Conservation (phyloP, 2,329 filamentous ascomycete genomes). For the Colletotrichum endophyticum region DNA sequence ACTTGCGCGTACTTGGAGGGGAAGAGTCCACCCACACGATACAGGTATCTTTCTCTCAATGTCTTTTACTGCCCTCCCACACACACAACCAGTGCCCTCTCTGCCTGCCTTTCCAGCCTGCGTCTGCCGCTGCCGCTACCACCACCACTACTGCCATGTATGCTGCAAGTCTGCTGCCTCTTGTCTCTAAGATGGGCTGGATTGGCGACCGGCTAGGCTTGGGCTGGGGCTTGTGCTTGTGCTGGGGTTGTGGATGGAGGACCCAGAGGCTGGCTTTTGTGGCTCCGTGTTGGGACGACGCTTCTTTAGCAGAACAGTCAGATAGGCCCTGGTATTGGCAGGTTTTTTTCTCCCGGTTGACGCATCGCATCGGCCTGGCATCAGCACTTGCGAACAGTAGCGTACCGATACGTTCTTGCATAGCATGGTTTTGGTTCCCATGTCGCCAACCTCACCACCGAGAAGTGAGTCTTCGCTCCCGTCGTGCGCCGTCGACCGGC, state of each 20-base stretch:
- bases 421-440: background rate
- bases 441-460: background rate
- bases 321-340: background rate
- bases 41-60: background rate
- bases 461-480: background rate
- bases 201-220: background rate
- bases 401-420: slow-evolving; percentile 3
- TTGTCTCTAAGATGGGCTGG: slow-evolving; percentile 16
- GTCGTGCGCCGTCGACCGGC: background rate
- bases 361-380: slow-evolving; percentile 15
- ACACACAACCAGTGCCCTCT: background rate
- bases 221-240: background rate
- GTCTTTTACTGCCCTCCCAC: background rate
- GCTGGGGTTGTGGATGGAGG: slow-evolving; percentile 1
- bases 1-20: slow-evolving; percentile 18
- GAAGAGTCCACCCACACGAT: slow-evolving; percentile 1
- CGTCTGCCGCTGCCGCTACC: background rate
- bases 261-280: slow-evolving; percentile 17
- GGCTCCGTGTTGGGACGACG: slow-evolving; percentile 21
- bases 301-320: slow-evolving; percentile 15
- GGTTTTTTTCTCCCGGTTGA: background rate
- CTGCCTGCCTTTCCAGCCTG: slow-evolving; percentile 2
- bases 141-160: background rate
- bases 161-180: slow-evolving; percentile 6
- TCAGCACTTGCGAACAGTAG: slow-evolving; percentile 20